A percentile compares a stretch with the other conserved stretches of the same genome.
Evolutionary conservation across 768 basidiomycete species (phyloP).

Genomic region (Multifurca ochricompacta): DNA sequence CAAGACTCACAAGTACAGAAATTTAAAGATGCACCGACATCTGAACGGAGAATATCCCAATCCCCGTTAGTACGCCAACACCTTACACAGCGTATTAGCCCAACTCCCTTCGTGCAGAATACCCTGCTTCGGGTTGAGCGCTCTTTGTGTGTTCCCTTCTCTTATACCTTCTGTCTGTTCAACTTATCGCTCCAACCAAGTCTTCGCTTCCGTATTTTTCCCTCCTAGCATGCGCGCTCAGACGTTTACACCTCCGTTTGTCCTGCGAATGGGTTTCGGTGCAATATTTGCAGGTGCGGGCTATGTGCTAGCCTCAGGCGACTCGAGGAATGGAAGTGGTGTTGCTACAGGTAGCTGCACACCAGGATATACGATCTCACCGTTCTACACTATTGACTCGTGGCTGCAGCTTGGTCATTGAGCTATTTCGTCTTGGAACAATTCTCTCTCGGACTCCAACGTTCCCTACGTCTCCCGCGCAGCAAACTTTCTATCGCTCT

Average conservation of each 20-base stretch:
- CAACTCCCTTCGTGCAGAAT: constrained; percentile 9
- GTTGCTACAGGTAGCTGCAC: constrained; percentile 31
- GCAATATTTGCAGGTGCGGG: constrained; percentile 38
- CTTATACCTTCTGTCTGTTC: not conserved
- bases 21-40: not conserved
- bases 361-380: not conserved
- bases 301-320: constrained; percentile 35
- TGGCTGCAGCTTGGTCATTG: constrained; percentile 36
- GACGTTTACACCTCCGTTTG: constrained; percentile 34
- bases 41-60: constrained; percentile 16
- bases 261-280: constrained; percentile 38
- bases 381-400: not conserved
- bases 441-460: constrained; percentile 23
- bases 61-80: constrained; percentile 18
- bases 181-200: constrained; percentile 25
- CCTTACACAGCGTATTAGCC: not conserved
- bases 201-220: constrained; percentile 31
- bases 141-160: constrained; percentile 28
- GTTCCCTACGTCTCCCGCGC: constrained; percentile 28
- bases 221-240: constrained; percentile 29
- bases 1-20: not conserved
- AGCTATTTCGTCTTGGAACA: constrained; percentile 37
- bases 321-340: constrained; percentile 38
- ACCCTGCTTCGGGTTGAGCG: constrained; percentile 28
- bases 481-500: constrained; percentile 31